phyloP scores from a whole-genome alignment of 768 basidiomycete species.

The Boletus edulis region DNA sequence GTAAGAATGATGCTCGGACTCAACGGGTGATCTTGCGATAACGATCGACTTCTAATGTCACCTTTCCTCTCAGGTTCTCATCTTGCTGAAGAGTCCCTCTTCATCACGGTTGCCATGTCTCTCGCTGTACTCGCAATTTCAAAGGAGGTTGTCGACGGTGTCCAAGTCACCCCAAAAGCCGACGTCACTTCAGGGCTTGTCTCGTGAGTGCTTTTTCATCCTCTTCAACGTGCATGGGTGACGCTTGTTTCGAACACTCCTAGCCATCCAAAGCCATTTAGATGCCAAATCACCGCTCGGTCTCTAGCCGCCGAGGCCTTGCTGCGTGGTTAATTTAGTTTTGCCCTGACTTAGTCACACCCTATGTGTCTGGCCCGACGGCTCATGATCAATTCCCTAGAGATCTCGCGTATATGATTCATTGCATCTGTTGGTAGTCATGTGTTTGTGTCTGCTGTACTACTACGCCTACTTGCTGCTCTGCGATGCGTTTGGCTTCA shows the following conservation, averaged over 20 bases:
- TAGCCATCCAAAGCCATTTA: constrained; percentile 54
- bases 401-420: no score
- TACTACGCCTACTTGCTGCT: no score
- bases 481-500: no score
- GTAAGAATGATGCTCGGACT: background rate
- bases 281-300: constrained; percentile 51
- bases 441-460: no score
- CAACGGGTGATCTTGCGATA: background rate
- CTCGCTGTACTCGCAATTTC: constrained; percentile 48
- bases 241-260: background rate
- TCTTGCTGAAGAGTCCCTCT: constrained; percentile 30
- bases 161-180: constrained; percentile 42
- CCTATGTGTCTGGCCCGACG: no score
- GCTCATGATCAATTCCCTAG: no score
- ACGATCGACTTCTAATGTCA: background rate
- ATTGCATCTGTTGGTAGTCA: no score
- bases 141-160: constrained; percentile 39
- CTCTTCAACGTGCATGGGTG: background rate
- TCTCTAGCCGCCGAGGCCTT: constrained; percentile 39
- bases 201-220: constrained; percentile 33
- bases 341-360: no score
- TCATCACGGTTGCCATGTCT: constrained; percentile 31
- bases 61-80: constrained; percentile 18
- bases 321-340: background rate
- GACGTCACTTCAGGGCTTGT: constrained; percentile 43